Conservation (phyloP, 1,139 yeast genomes). For the Saccharomyces hybrid region DNA sequence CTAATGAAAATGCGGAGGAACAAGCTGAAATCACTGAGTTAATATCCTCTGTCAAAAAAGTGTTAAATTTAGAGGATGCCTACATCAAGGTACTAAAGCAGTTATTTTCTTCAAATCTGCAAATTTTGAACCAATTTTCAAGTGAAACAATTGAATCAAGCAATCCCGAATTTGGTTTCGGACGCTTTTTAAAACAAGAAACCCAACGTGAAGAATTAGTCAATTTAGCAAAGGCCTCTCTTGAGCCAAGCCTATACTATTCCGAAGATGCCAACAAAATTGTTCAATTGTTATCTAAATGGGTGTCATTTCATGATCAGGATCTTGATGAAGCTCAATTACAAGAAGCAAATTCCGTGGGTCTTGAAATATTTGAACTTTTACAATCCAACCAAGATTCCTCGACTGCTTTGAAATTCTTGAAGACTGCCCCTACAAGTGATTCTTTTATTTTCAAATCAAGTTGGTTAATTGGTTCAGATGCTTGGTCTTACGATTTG, state of each 20-base stretch:
- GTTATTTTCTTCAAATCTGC: constrained; percentile 47
- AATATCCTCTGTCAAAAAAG: constrained; percentile 34
- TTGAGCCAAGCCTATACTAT: constrained; percentile 44
- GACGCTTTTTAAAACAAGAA: constrained; percentile 55
- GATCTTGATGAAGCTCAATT: constrained; percentile 30
- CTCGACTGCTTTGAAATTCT: constrained; percentile 34
- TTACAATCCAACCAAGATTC: constrained; percentile 24
- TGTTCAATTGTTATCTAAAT: constrained; percentile 54
- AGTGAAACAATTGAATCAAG: constrained; percentile 37
- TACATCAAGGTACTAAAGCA: constrained; percentile 70
- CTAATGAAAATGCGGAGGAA: constrained; percentile 9
- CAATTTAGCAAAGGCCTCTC: constrained; percentile 40
- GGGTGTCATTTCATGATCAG: constrained; percentile 46
- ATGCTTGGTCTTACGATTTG: constrained; percentile 89
- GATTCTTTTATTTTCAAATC: constrained; percentile 44
- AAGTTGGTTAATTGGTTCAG: constrained; percentile 88
- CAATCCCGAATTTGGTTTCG: constrained; percentile 83
- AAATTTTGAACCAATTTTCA: constrained; percentile 52
- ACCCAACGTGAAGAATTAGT: constrained; percentile 45
- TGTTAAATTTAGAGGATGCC: constrained; percentile 57
- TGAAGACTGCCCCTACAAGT: constrained; percentile 41
- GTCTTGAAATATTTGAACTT: constrained; percentile 32
- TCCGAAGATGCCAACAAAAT: constrained; percentile 42
- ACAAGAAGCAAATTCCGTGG: constrained; percentile 29
- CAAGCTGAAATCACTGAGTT: constrained; percentile 8